Evolutionary conservation across 805 yeast genomes (phyloP).

Genomic region (Isabelozyma rhagii): DNA sequence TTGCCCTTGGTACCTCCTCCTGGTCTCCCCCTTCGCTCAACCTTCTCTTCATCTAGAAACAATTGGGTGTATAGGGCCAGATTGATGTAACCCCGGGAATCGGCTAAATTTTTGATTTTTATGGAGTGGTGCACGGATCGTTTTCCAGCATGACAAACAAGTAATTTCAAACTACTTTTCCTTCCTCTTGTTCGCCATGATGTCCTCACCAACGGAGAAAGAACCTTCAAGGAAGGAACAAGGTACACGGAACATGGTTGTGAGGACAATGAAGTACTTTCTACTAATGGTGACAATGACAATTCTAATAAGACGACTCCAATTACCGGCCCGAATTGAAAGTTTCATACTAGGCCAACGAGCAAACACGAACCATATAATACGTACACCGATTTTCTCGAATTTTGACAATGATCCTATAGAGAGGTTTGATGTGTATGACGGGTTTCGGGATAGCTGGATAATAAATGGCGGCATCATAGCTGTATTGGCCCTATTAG

Average conservation of each 20-base stretch:
- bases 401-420: constrained; percentile 21
- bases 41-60: neutral
- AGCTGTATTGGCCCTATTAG: neutral
- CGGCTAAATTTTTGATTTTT: neutral
- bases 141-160: neutral
- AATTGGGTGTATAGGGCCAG: too few species aligned
- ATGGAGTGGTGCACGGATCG: neutral
- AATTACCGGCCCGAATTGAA: neutral
- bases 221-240: neutral
- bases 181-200: neutral
- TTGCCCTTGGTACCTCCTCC: neutral
- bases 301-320: neutral
- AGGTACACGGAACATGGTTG: neutral
- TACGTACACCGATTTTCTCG: constrained; percentile 8
- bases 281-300: neutral
- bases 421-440: constrained; percentile 25
- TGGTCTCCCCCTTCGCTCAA: neutral
- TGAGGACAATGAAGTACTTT: neutral
- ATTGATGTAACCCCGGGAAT: neutral
- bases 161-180: neutral
- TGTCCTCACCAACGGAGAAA: neutral
- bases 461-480: constrained; percentile 2
- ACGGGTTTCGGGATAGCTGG: constrained; percentile 18
- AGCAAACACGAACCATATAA: neutral
- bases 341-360: too few species aligned